These are phyloP conservation scores for Suhomyces sp. DNA, from an alignment of 805 yeast species.

Conservation along the genomic window DNA sequence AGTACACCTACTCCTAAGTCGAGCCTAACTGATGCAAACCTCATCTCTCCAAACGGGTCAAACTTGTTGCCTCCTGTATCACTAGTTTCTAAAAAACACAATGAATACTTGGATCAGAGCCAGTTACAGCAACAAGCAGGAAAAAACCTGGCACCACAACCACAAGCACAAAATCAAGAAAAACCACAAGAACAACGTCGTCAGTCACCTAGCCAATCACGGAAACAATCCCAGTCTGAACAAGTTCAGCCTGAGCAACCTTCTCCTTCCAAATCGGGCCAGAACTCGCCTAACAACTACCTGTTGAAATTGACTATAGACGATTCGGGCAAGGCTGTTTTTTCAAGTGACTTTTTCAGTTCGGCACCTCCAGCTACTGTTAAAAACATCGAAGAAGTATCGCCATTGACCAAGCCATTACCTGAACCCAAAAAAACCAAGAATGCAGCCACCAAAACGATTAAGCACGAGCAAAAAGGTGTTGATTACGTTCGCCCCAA, in stretches of 20 bases:
- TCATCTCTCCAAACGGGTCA: background rate
- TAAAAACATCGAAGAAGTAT: background rate
- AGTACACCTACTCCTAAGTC: conserved; percentile 3
- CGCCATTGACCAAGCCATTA: background rate
- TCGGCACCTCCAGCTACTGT: background rate
- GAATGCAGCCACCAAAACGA: background rate
- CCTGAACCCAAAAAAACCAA: background rate
- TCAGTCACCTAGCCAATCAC: background rate
- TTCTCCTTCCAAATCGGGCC: background rate
- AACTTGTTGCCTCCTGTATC: conserved; percentile 16
- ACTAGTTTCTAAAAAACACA: conserved; percentile 1
- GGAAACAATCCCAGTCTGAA: background rate
- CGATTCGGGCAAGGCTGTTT: conserved; percentile 40
- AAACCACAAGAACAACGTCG: background rate
- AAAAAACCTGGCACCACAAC: background rate
- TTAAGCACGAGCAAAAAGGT: background rate
- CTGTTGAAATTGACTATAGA: conserved; percentile 37
- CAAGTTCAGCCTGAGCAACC: background rate
- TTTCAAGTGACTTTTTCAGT: conserved; percentile 22
- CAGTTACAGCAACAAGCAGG: conserved; percentile 2
- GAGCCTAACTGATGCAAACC: too few relatives aligned
- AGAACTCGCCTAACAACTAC: conserved; percentile 12
- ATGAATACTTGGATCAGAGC: background rate
- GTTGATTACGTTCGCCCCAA: conserved; percentile 10
- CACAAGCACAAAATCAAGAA: background rate